Base-by-base conservation (phyloP, 2,329 filamentous ascomycete species). In the Ophiobolus disseminans region DNA sequence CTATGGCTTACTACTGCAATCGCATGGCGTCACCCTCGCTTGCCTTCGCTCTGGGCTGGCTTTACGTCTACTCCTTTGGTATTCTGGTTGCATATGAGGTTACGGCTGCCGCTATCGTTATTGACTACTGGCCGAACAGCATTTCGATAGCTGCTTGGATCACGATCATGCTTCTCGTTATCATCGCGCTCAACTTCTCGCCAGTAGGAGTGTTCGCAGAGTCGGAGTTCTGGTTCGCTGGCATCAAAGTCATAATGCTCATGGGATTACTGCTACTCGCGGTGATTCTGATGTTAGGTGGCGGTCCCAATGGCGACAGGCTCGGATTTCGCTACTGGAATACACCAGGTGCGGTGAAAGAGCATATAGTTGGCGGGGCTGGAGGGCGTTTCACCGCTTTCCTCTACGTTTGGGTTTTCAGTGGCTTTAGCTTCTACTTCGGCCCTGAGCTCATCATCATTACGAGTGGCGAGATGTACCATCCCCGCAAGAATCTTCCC, bases 401-500 rank as follows among this genome's bases (percentile, higher is more conserved):
- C 79, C 62, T 84, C 78, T 73, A 74, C 72, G 9, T 77, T 78
- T 28, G 76, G 84, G 30, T 74, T 77, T 44, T 76, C 78, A 36
- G 75, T 77, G 6, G 75, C 75, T 22, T 60, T 47, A 39, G 63
- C 17, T 70, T 70, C 40, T 60, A 61, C 25, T 68, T 62, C 40
- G 62, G 62, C 59, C 68, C 38, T 60, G 86, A 89, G 65, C 78
- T 87, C 17, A 71, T 78, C 23, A 81, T 82, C 40, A 79, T 86
- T 45, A 84, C 86, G 1, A 85, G 84, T 4, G 85, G 83, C 39
- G 85, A 88, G 75, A 83, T 84, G 1, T 74, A 82, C 25, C 82
- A 84, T n/a, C 86, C 86, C 3, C 80, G 84, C 37, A 79, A 81
- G 65, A 86, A 86, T 72, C 82, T 88, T 49, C 85, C 86, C 53